Base-by-base conservation (phyloP, 2,329 filamentous ascomycete species). In the Emydomyces testavorans region DNA sequence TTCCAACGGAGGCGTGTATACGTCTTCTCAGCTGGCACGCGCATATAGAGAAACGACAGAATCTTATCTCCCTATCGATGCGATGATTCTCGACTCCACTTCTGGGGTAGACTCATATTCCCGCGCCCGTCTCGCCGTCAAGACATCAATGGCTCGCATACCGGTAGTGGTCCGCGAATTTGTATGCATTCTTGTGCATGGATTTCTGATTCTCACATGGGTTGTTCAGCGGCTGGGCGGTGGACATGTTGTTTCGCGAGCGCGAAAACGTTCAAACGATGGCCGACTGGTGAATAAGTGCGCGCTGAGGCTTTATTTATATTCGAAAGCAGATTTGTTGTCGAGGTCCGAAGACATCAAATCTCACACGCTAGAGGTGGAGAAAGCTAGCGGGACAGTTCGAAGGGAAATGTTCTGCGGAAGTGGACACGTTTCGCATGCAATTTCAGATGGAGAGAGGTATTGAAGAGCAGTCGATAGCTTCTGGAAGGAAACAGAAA, bases 21-120 rank as follows among this genome's bases (percentile, higher is more conserved):
- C 32, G 4, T 10, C 42, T 15, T 24, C 42, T 11, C 42, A 45
- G 20, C 15, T 45, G 32, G 42, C 42, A 8, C 31, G 31, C 21
- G 31, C 23, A 2, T 45, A 45, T n/a, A n/a, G 21, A 2, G 18
- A 36, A 16, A 45, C 36, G 32, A 16, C 42, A 16, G 37, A 45
- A 13, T 15, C 32, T 20, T 13, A 5, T 26, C 18, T 45, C 21
- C 31, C 42, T 4, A 28, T 45, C 11, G 42, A 45, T 18, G 31
- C 31, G 11, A 37, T 45, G 31, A 20, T 45, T 6, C 42, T 45
- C 28, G 42, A 45, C 23, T 45, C 42, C 15, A 13, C 42, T 13
- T 32, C 42, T 7, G 42, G 13, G 4, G 21, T 28, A 6, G 29
- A 2, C 15, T 45, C 31, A 4, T 36, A 36, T 18, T 36, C 42